A percentile compares a stretch with the other conserved stretches of the same genome.
Conservation (phyloP, 257 asterid genomes). For the Anisodus tanguticus region DNA sequence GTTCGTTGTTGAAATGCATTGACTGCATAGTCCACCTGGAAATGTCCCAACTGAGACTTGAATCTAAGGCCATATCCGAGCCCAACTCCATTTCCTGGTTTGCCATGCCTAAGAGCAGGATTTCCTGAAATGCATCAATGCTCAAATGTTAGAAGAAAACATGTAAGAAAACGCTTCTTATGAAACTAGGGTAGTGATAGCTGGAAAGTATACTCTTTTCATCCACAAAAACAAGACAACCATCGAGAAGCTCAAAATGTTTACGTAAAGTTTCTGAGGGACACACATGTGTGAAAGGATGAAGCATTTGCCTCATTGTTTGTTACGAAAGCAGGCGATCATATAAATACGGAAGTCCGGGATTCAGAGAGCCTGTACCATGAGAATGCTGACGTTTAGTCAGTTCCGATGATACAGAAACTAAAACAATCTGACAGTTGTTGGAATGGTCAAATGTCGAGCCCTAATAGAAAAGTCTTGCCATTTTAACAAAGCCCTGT, state of each 20-base stretch:
- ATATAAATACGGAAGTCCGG: background rate
- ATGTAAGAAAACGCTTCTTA: background rate
- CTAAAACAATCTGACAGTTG: background rate
- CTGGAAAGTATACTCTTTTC: background rate
- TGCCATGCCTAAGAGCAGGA: slow-evolving; percentile 89
- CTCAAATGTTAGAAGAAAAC: background rate
- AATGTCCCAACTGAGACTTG: slow-evolving; percentile 77
- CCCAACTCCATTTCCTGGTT: slow-evolving; percentile 86
- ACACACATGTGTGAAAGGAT: background rate
- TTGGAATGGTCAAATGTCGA: background rate
- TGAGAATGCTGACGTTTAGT: background rate
- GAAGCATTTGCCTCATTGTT: background rate
- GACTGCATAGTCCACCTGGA: slow-evolving; percentile 80
- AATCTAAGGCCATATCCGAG: slow-evolving; percentile 85
- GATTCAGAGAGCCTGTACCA: background rate
- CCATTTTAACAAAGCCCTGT: background rate
- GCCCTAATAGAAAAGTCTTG: background rate
- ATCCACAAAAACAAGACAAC: background rate
- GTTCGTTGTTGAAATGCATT: slow-evolving; percentile 78
- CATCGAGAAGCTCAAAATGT: background rate
- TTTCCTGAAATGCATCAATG: slow-evolving; percentile 54
- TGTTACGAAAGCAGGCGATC: background rate
- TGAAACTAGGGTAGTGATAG: background rate
- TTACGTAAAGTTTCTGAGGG: background rate
- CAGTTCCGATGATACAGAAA: background rate